phyloP scores from a whole-genome alignment of 2,329 filamentous ascomycete species.

The Stachybotrys elegans region DNA sequence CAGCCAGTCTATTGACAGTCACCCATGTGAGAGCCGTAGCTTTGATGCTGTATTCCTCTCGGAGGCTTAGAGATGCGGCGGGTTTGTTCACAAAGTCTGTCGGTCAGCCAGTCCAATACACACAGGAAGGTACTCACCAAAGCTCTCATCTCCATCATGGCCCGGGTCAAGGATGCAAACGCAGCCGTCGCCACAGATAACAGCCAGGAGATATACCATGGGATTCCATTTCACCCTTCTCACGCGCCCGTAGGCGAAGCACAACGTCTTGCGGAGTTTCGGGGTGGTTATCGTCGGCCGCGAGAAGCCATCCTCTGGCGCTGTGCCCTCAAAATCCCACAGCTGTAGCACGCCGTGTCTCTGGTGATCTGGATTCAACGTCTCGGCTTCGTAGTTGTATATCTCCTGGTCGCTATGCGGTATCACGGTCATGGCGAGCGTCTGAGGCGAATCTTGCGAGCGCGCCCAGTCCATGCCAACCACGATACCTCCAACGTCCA shows the following conservation, averaged over 20 bases:
- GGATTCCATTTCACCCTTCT: slow-evolving; percentile 51
- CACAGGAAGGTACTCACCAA: slow-evolving; percentile 29
- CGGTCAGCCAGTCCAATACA: slow-evolving; percentile 14
- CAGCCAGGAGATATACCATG: slow-evolving; percentile 38
- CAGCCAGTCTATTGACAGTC: slow-evolving; percentile 47
- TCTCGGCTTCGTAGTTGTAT: slow-evolving; percentile 32
- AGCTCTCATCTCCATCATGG: slow-evolving; percentile 24
- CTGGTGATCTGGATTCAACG: slow-evolving; percentile 29
- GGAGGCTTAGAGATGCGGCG: slow-evolving; percentile 38
- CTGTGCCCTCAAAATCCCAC: slow-evolving; percentile 39
- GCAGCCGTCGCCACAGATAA: slow-evolving; percentile 46
- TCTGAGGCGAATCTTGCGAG: slow-evolving; percentile 29
- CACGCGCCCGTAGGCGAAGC: slow-evolving; percentile 46
- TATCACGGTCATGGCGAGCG: slow-evolving; percentile 46
- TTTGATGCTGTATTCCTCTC: slow-evolving; percentile 40
- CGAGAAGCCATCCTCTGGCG: slow-evolving; percentile 20
- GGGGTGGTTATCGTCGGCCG: slow-evolving; percentile 30
- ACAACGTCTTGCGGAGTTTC: slow-evolving; percentile 37
- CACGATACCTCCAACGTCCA: slow-evolving; percentile 50
- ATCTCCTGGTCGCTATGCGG: slow-evolving; percentile 46
- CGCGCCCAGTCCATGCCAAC: slow-evolving; percentile 50
- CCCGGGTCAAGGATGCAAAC: slow-evolving; percentile 43
- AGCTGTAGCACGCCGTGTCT: slow-evolving; percentile 46
- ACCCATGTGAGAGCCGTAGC: slow-evolving; percentile 52
- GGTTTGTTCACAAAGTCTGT: slow-evolving; percentile 41